Evolutionary conservation across 2,329 filamentous ascomycete species (phyloP), one percentile per base, ranked within the genome.

Genomic region (Pyrenophora teres): DNA sequence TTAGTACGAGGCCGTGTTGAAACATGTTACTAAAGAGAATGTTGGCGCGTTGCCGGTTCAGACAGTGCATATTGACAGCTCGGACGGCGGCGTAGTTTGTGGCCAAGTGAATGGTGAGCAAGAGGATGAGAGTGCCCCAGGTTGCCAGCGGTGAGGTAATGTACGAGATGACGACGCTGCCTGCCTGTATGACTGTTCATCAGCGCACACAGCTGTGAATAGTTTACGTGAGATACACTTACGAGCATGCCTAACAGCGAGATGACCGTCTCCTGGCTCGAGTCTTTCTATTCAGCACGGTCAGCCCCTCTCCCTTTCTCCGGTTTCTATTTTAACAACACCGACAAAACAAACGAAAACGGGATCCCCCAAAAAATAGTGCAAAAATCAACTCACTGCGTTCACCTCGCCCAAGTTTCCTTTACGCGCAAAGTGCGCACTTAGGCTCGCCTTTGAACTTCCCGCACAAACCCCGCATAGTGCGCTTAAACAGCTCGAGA

Each of bases 331-430:
- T 40, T 45, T 50, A 54, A 57, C 54, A 57, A 59, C 23, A 55
- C 27, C 31, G 16, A 37, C 27, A 30, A 30, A 30, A 30, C 27
- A 30, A 30, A 30, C 35, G 35, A 9, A 2, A 15, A 37, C 5
- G 19, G 41, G 39, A 50, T 16, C 16, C 30, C 30, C 10, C 15
- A 15, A 33, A 33, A 21, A 43, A 46, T 9, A 43, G 9, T 13
- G 9, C 16, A 19, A 35, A 32, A 36, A 5, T 8, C 38, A 41
- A 78, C 81, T 68, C 67, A 85, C 83, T 50, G 93, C 92, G 75
- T 97, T 97, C 50, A 99, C 80, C 73, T 97, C 93, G 1, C 90
- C 93, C 38, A 97, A 76, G 71, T 97, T 97, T 32, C 91, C 90
- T 69, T 86, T 86, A 60, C 81, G 85, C 7, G 93, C 92, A 78